Evolutionary conservation across 2,329 filamentous ascomycete species (phyloP).

Genomic region (Claviceps humidiphila): DNA sequence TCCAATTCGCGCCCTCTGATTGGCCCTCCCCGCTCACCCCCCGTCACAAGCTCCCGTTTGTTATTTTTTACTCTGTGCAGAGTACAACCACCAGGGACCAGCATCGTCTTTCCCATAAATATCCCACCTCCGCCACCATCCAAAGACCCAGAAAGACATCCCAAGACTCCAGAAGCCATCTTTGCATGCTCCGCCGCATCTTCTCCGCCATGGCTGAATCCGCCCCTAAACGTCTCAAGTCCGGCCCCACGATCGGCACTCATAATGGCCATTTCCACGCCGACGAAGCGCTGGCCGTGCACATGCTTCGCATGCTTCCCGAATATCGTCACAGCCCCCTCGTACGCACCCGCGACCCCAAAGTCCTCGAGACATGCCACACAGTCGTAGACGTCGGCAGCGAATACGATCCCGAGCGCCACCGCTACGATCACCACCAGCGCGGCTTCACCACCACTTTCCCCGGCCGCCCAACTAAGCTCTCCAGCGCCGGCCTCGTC

Average conservation of each 20-base stretch:
- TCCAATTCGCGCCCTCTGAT: too few species aligned
- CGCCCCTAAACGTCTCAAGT: constrained; percentile 71
- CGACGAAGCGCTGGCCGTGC: constrained; percentile 92
- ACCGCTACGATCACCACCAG: constrained; percentile 96
- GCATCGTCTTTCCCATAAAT: too few species aligned
- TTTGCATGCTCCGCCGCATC: constrained; percentile 20
- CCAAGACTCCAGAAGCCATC: neutral
- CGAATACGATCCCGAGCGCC: constrained; percentile 63
- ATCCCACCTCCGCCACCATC: neutral
- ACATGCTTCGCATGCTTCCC: constrained; percentile 84
- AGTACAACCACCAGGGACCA: too few species aligned
- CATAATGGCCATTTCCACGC: constrained; percentile 99
- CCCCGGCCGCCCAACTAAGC: constrained; percentile 70
- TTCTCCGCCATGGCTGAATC: constrained; percentile 39
- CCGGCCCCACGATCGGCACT: constrained; percentile 60
- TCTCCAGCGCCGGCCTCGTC: constrained; percentile 85
- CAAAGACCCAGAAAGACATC: neutral
- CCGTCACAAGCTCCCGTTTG: too few species aligned
- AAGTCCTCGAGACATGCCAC: constrained; percentile 67
- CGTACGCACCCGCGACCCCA: constrained; percentile 76
- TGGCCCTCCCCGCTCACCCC: too few species aligned
- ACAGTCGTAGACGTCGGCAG: constrained; percentile 97
- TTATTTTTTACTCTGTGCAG: too few species aligned
- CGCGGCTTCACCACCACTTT: constrained; percentile 79
- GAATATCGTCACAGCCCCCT: constrained; percentile 62